Percentiles rank a stretch among this genome's conserved stretches.
Evolutionary conservation across 23 red algal genomes (phyloP).

Genomic region (Gracilaria vermiculophylla): DNA sequence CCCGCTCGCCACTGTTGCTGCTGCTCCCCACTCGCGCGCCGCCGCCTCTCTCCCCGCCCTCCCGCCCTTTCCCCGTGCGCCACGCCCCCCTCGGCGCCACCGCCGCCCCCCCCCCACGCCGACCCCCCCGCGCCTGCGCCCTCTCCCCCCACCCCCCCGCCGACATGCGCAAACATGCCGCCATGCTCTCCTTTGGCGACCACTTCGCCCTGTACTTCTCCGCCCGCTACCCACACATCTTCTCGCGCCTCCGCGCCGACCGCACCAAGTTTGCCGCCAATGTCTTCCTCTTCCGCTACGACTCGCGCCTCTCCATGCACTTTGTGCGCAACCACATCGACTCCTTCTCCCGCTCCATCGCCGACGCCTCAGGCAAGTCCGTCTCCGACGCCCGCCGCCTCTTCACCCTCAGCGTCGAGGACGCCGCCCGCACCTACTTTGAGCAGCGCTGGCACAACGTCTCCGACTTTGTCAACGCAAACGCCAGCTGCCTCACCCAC

Average conservation of each 20-base stretch:
- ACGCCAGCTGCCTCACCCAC: conserved; percentile 20
- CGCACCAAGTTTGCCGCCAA: conserved; percentile 36
- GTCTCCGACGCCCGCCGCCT: conserved; percentile 43
- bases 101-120: background rate
- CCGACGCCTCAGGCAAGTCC: conserved; percentile 46
- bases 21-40: background rate
- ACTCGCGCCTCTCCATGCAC: conserved; percentile 29
- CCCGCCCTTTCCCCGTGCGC: background rate
- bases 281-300: conserved; percentile 66
- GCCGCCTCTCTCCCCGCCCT: background rate
- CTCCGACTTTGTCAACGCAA: conserved; percentile 20
- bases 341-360: conserved; percentile 43
- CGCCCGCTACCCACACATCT: conserved; percentile 10
- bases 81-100: background rate
- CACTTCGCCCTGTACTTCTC: conserved; percentile 24
- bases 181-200: conserved; percentile 8
- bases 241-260: conserved; percentile 4
- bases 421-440: conserved; percentile 56
- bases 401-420: conserved; percentile 1
- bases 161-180: background rate
- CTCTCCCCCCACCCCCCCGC: background rate
- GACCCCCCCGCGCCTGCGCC: background rate
- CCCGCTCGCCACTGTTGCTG: background rate
- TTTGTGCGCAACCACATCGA: conserved; percentile 39
- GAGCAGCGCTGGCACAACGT: conserved; percentile 40